A percentile compares a stretch with the other conserved stretches of the same genome.
Evolutionary conservation across 2,329 filamentous ascomycete genomes (phyloP).

Genomic region (Mariannaea elegans): DNA sequence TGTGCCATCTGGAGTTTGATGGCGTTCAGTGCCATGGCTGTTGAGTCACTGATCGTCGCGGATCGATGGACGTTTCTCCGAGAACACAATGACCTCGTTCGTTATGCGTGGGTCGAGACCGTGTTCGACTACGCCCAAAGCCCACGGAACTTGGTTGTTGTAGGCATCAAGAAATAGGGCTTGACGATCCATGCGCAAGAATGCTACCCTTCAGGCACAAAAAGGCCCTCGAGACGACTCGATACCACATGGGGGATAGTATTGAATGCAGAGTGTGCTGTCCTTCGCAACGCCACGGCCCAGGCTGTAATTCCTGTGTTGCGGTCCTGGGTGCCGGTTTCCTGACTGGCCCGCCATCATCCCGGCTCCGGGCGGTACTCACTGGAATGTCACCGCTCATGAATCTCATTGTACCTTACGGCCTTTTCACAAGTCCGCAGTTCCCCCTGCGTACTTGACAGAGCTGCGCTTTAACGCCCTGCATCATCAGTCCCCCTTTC

Average conservation of each 20-base stretch:
- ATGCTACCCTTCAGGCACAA: slow-evolving; percentile 6
- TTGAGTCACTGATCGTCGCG: slow-evolving; percentile 88
- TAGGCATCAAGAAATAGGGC: slow-evolving; percentile 78
- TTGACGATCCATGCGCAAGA: slow-evolving; percentile 7
- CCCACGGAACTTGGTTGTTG: slow-evolving; percentile 91
- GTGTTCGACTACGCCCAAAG: slow-evolving; percentile 90
- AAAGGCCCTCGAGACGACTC: background rate
- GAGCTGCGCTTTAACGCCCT: no score
- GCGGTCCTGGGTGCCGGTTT: no score
- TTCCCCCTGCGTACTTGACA: no score
- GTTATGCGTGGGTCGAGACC: slow-evolving; percentile 87
- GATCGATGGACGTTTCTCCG: slow-evolving; percentile 89
- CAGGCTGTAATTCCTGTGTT: no score
- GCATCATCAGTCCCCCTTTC: no score
- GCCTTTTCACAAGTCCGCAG: no score
- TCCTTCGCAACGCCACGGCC: slow-evolving; percentile 7
- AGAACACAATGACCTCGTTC: slow-evolving; percentile 76
- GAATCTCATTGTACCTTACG: no score
- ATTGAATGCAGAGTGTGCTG: slow-evolving; percentile 20
- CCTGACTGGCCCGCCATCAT: no score
- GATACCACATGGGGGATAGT: slow-evolving; percentile 13
- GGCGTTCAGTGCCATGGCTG: slow-evolving; percentile 90
- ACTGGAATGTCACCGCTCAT: no score
- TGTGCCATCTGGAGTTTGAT: slow-evolving; percentile 93
- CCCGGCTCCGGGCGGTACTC: no score